A percentile compares a stretch with the other conserved stretches of the same genome.
Conservation (phyloP, 169 alveolate species). For the Plasmodium inui region DNA sequence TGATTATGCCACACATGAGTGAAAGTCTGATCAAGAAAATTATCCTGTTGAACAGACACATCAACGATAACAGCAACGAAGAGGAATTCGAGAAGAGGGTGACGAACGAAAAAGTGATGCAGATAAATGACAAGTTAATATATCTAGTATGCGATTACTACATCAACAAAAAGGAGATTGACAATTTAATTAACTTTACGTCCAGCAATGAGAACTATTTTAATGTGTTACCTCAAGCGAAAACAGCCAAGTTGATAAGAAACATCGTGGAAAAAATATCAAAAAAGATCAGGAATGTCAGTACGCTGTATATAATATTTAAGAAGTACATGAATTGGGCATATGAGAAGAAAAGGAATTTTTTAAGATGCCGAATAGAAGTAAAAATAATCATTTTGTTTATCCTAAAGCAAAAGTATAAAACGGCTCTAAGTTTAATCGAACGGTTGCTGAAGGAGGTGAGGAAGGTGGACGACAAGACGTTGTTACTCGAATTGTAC, state of each 20-base stretch:
- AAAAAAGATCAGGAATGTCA: conserved; percentile 80
- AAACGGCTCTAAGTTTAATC: conserved; percentile 90
- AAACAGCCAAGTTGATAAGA: conserved; percentile 83
- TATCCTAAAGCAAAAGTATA: conserved; percentile 85
- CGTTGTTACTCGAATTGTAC: conserved; percentile 92
- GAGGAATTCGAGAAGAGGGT: conserved; percentile 66
- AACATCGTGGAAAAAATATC: conserved; percentile 82
- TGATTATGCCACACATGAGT: conserved; percentile 71
- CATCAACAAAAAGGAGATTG: conserved; percentile 77
- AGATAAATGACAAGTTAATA: conserved; percentile 65
- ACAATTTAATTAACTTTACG: conserved; percentile 80
- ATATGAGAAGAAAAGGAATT: conserved; percentile 92
- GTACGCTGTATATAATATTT: conserved; percentile 87
- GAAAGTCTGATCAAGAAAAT: conserved; percentile 51
- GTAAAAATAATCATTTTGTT: conserved; percentile 92
- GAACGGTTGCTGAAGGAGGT: conserved; percentile 91
- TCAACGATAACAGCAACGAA: conserved; percentile 65
- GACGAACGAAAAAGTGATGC: conserved; percentile 67
- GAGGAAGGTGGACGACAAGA: conserved; percentile 95
- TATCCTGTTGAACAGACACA: conserved; percentile 44
- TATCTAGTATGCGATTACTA: conserved; percentile 72
- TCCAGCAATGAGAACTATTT: conserved; percentile 84
- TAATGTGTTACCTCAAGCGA: conserved; percentile 85
- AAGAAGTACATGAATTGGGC: conserved; percentile 94
- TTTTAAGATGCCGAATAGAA: conserved; percentile 93